phyloP scores from a whole-genome alignment of 2,329 filamentous ascomycete genomes.

The Trichoderma oligosporum region DNA sequence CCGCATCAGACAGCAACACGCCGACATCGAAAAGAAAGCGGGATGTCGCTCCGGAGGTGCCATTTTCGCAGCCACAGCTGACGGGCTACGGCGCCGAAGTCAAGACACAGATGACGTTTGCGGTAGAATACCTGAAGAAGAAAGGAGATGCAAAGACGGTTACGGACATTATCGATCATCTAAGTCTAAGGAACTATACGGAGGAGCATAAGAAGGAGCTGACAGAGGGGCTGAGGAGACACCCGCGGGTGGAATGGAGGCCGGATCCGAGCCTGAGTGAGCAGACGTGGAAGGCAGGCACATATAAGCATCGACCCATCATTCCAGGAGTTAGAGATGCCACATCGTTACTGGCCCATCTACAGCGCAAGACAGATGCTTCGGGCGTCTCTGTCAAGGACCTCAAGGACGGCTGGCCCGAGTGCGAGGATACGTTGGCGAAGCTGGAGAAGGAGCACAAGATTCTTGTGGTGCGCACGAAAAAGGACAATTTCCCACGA shows the following conservation, averaged over 20 bases:
- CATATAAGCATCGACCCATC: constrained; percentile 78
- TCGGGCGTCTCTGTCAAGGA: constrained; percentile 81
- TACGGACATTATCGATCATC: constrained; percentile 72
- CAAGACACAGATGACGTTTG: constrained; percentile 83
- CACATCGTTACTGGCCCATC: constrained; percentile 71
- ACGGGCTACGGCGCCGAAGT: constrained; percentile 75
- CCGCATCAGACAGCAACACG: constrained; percentile 57
- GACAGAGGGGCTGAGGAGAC: constrained; percentile 62
- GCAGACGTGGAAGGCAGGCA: constrained; percentile 64
- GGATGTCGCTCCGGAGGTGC: constrained; percentile 50
- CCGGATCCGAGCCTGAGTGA: constrained; percentile 57
- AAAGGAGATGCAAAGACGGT: constrained; percentile 67
- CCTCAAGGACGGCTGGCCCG: constrained; percentile 92
- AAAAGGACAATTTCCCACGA: constrained; percentile 83
- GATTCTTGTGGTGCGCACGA: constrained; percentile 81
- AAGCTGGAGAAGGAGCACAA: constrained; percentile 73
- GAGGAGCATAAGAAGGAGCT: constrained; percentile 62
- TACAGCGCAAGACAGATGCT: constrained; percentile 78
- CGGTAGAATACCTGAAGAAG: constrained; percentile 76
- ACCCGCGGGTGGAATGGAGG: constrained; percentile 56
- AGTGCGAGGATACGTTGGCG: constrained; percentile 74
- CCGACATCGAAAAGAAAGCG: constrained; percentile 61
- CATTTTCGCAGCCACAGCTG: constrained; percentile 71
- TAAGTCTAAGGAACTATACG: constrained; percentile 64
- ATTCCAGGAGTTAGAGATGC: constrained; percentile 75